Percentiles rank a stretch among this genome's conserved stretches.
Conservation (phyloP, 306 rosid genomes). For the Potentilla sterilis region DNA sequence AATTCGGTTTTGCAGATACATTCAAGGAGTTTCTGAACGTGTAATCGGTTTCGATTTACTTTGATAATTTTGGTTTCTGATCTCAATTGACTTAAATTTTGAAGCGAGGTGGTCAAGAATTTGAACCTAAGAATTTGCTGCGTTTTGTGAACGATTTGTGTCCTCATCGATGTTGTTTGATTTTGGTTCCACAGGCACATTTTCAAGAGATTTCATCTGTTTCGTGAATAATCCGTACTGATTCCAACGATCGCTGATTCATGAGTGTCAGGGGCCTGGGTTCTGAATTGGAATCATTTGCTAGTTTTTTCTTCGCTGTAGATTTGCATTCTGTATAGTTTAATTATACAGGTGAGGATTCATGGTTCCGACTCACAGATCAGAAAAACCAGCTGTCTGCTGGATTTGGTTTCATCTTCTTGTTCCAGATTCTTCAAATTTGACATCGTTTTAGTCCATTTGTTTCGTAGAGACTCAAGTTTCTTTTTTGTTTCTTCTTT, state of each 20-base stretch:
- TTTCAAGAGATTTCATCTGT: slow-evolving; percentile 27
- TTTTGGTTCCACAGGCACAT: slow-evolving; percentile 39
- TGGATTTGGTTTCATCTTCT: slow-evolving; percentile 6
- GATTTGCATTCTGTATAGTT: slow-evolving; percentile 41
- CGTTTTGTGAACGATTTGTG: slow-evolving; percentile 22
- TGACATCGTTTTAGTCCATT: slow-evolving; percentile 14
- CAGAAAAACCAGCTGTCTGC: slow-evolving; percentile 23
- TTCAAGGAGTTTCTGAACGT: slow-evolving; percentile 14
- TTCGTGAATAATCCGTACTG: slow-evolving; percentile 25
- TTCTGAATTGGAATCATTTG: slow-evolving; percentile 36
- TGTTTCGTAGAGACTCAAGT: slow-evolving; percentile 20
- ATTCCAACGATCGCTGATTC: slow-evolving; percentile 17
- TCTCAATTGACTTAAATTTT: slow-evolving; percentile 29
- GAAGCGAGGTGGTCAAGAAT: slow-evolving; percentile 13
- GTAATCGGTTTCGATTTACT: slow-evolving; percentile 15
- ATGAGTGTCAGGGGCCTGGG: slow-evolving; percentile 30
- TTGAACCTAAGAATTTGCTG: slow-evolving; percentile 18
- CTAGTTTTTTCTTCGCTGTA: slow-evolving; percentile 23
- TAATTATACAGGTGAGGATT: slow-evolving; percentile 54
- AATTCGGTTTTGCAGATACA: slow-evolving; percentile 29
- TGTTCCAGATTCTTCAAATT: slow-evolving; percentile 16
- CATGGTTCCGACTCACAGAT: slow-evolving; percentile 27
- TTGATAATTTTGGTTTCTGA: slow-evolving; percentile 22
- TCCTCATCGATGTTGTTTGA: slow-evolving; percentile 9
- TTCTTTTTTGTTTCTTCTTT: slow-evolving; percentile 10